A percentile compares a stretch with the other conserved stretches of the same genome.
Evolutionary conservation across 1,284 basidiomycete species (phyloP).

Genomic region (Ceratobasidium sp.): DNA sequence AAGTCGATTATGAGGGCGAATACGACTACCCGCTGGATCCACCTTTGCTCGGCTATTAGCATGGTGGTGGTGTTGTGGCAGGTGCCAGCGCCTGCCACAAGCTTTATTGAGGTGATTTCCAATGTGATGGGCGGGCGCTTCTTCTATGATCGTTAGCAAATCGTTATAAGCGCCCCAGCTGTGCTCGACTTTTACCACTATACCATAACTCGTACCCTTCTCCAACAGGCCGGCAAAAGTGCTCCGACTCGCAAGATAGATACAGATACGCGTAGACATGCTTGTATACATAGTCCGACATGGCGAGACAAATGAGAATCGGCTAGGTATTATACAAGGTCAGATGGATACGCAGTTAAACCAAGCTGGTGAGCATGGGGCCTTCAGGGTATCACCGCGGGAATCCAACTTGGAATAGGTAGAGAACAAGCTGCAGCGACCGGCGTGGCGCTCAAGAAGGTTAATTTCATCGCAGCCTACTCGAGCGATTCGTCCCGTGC

Average conservation of each 20-base stretch:
- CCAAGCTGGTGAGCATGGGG: constrained; percentile 34
- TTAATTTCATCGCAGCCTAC: constrained; percentile 43
- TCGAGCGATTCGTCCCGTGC: constrained; percentile 47
- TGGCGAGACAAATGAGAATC: constrained; percentile 49
- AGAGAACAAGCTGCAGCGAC: constrained; percentile 44
- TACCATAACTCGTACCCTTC: background rate
- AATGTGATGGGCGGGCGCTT: constrained; percentile 10
- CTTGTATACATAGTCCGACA: constrained; percentile 48
- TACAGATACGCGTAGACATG: background rate
- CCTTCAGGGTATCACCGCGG: background rate
- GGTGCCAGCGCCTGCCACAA: background rate
- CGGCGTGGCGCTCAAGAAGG: constrained; percentile 36
- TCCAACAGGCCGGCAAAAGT: background rate
- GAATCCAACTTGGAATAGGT: constrained; percentile 2
- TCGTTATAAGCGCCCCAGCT: too few relatives aligned
- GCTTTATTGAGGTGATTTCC: background rate
- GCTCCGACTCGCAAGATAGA: background rate
- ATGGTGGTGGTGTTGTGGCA: constrained; percentile 18
- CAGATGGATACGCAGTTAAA: constrained; percentile 50
- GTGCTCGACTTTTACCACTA: too few relatives aligned
- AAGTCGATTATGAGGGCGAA: constrained; percentile 87
- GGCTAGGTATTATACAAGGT: constrained; percentile 49
- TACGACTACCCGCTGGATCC: constrained; percentile 80
- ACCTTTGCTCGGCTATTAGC: constrained; percentile 49
- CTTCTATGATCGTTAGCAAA: background rate